Percentiles rank a stretch among this genome's conserved stretches.
Evolutionary conservation across 2,329 filamentous ascomycete genomes (phyloP).

Genomic region (Fusarium annulatum): DNA sequence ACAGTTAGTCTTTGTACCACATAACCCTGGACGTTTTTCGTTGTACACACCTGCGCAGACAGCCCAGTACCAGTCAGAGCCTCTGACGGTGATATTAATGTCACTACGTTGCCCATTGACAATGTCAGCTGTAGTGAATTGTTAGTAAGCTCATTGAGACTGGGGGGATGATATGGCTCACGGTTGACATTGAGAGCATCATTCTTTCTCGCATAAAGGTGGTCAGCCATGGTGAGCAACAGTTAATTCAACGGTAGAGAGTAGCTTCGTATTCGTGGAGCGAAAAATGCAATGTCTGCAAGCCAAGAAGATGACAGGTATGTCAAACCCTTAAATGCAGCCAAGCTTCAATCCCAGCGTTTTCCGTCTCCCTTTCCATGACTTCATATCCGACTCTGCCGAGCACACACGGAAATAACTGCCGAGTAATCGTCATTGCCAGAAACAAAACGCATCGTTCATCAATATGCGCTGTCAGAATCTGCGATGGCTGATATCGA

Average conservation of each 20-base stretch:
- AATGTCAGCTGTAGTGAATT: neutral
- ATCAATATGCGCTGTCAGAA: neutral
- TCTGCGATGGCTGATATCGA: neutral
- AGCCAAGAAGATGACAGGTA: neutral
- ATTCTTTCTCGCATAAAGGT: neutral
- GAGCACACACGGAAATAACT: neutral
- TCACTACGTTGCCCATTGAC: constrained; percentile 50
- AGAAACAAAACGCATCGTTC: neutral
- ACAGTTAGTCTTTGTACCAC: constrained; percentile 50
- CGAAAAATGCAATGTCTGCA: neutral
- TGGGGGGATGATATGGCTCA: neutral
- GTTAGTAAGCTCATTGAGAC: neutral
- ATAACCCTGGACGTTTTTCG: accelerated
- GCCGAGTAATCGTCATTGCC: constrained; percentile 23
- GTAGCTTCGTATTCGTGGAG: neutral
- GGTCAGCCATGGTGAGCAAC: neutral
- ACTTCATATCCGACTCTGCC: constrained; percentile 10
- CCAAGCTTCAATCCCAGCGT: neutral
- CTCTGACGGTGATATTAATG: constrained; percentile 68
- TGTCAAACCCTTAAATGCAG: neutral
- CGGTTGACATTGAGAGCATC: constrained; percentile 22
- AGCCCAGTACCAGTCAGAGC: constrained; percentile 72
- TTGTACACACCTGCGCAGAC: neutral
- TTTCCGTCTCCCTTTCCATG: neutral
- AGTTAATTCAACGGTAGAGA: neutral